Base-by-base conservation (phyloP, 306 rosid genomes). In the Acacia acuminata region DNA sequence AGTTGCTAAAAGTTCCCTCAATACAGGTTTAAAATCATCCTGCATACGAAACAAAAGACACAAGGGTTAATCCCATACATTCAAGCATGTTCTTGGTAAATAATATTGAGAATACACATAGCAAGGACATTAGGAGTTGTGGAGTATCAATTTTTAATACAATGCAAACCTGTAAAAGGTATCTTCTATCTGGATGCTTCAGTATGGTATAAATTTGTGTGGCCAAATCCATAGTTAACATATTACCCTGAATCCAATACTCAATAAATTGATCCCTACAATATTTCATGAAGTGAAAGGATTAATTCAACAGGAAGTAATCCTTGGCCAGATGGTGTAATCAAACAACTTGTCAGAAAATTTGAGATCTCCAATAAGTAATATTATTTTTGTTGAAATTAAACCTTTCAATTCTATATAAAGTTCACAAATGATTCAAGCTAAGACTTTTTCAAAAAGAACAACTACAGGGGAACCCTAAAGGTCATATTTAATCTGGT, bases 21-120 rank as follows among this genome's bases (percentile, higher is more conserved):
- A 78, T 68, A 87, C 86, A 80, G 93, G 96, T 78, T 86, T 91
- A 90, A 91, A 91, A 85, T 91, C 95, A 82, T 89, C 88, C 95
- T 91, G 81, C 77, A 83, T 66, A 19, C 80, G 70, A 86, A 80
- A 77, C 47, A 20, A 45, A 75, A 51, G 60, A 74, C 9, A 19
- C 45, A 42, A 79, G 64, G 32, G 30, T 22, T 13, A 61, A 11
- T 25, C 67, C 36, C 17, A 61, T 61, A 25, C 17, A 61, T 61
- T 79, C 77, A 55, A 60, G 65, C 7, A 58, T 51, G 70, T 67
- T 55, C 70, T 63, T 20, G 34, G 27, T 74, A 82, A 56, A 64
- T 71, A 66, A 78, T 55, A 73, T 25, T 72, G 47, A 79, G 80
- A 80, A 24, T 58, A 40, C 58, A 55, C 55, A 48, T 53, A 69